Base-by-base conservation (phyloP, 179 eudicot species). In the Pouteria campechiana region DNA sequence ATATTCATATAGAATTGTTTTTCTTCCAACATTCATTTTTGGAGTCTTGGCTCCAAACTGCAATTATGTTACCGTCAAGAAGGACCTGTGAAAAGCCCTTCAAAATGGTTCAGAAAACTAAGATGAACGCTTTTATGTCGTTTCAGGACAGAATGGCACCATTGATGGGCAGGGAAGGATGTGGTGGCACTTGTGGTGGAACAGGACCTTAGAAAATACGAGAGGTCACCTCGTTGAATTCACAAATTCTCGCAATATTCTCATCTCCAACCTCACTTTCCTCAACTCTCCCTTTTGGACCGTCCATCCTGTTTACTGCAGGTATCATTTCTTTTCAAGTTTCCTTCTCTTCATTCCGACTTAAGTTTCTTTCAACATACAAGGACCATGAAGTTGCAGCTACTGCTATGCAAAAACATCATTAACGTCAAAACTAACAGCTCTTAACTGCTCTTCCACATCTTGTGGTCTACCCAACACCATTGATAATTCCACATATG, bases 101-200 rank as follows among this genome's bases (percentile, higher is more conserved):
- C 14, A 40, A 22, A 6, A 15, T 3, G 44, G 16, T 40, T 40
- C 24, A 2, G 7, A 8, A 5, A n/a, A 11, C 10, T 41, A 60
- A 58, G 44, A 39, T 69, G 32, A 46, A 25, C 15, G 33, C 34
- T 45, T 7, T 36, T 46, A 32, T 29, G 39, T 46, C 16, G 15
- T 49, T 51, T 48, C 64, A 89, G 97, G 97, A 30, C 55, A 69
- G 3, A 89, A 89, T 56, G 98, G 98, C 18, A 90, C 82, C 9
- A 73, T 90, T 25, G 94, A 90, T 49, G 98, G 98, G 28, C 98
- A 58, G 46, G 98, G 98, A 20, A 68, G 65, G 69, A 76, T 87
- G 76, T 90, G 98, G 98, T 90, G 98, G 98, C 87, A 90, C 21
- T 60, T 86, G 59, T 90, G 98, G 98, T 80, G 98, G 92, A 90